These are phyloP conservation scores for Candida xiaguanensis DNA, from an alignment of 805 yeast species.

Conservation along the genomic window DNA sequence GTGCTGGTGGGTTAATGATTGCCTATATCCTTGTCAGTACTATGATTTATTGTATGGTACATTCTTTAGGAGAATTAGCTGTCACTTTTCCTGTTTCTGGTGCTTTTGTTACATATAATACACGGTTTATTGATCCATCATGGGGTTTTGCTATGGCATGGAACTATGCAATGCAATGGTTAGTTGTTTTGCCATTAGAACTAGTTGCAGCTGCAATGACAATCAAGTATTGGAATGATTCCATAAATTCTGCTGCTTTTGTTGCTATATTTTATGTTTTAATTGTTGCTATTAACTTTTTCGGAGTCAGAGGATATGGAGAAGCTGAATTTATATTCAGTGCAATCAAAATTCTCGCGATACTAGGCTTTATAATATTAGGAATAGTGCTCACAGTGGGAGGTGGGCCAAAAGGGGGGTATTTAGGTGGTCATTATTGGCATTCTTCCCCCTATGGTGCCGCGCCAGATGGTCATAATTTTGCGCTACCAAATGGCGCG, in stretches of 20 bases:
- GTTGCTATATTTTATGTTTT: slow-evolving; percentile 48
- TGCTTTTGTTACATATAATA: slow-evolving; percentile 58
- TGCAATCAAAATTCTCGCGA: slow-evolving; percentile 45
- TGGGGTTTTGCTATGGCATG: slow-evolving; percentile 49
- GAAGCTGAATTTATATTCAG: slow-evolving; percentile 54
- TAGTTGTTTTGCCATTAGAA: slow-evolving; percentile 50
- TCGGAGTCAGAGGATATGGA: slow-evolving; percentile 55
- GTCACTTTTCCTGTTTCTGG: slow-evolving; percentile 63
- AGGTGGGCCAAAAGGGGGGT: slow-evolving; percentile 48
- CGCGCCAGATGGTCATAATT: slow-evolving; percentile 14
- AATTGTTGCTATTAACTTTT: slow-evolving; percentile 45
- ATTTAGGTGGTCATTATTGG: slow-evolving; percentile 47
- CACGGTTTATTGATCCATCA: slow-evolving; percentile 55
- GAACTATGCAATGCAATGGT: slow-evolving; percentile 28
- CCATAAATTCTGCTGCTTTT: slow-evolving; percentile 54
- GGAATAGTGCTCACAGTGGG: slow-evolving; percentile 48
- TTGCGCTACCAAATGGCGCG: slow-evolving; percentile 40
- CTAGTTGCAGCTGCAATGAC: slow-evolving; percentile 56
- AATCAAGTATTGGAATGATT: slow-evolving; percentile 49
- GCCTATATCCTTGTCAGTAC: slow-evolving; percentile 56
- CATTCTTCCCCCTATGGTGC: slow-evolving; percentile 40
- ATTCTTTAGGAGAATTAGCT: slow-evolving; percentile 55
- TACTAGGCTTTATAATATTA: slow-evolving; percentile 44
- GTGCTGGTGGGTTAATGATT: slow-evolving; percentile 65
- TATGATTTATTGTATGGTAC: slow-evolving; percentile 56